phyloP scores from a whole-genome alignment of 2,329 filamentous ascomycete genomes.

The Esteya vermicola region DNA sequence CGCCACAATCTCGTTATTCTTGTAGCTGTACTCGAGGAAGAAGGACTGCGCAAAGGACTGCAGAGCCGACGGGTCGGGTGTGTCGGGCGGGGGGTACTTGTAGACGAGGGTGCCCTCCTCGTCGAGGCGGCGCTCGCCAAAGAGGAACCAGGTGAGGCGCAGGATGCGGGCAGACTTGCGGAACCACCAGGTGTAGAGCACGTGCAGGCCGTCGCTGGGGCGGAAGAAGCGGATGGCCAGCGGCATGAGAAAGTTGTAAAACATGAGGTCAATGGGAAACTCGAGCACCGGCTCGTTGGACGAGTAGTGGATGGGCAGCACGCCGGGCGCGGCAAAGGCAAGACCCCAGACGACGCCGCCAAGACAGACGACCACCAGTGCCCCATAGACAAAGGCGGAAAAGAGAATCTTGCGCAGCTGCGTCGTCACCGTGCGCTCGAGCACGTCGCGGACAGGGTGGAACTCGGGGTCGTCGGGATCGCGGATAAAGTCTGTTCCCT shows the following conservation, averaged over 20 bases:
- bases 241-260: slow-evolving; percentile 95
- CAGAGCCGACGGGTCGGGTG: slow-evolving; percentile 17
- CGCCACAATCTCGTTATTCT: slow-evolving; percentile 29
- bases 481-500: slow-evolving; percentile 76
- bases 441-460: slow-evolving; percentile 89
- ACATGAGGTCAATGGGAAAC: slow-evolving; percentile 84
- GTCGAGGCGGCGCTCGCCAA: slow-evolving; percentile 65
- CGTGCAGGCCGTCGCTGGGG: slow-evolving; percentile 69
- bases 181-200: slow-evolving; percentile 95
- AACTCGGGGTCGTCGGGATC: slow-evolving; percentile 98
- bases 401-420: slow-evolving; percentile 94
- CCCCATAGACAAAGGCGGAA: slow-evolving; percentile 89
- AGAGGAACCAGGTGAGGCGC: slow-evolving; percentile 82
- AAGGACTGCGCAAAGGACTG: slow-evolving; percentile 26
- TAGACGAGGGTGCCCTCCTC: slow-evolving; percentile 58
- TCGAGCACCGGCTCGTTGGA: slow-evolving; percentile 86
- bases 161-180: slow-evolving; percentile 66
- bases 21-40: slow-evolving; percentile 26
- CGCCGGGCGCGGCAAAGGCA: slow-evolving; percentile 46
- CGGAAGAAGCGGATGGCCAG: slow-evolving; percentile 71
- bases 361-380: slow-evolving; percentile 79
- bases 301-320: slow-evolving; percentile 87
- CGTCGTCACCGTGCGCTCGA: slow-evolving; percentile 82
- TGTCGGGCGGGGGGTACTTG: slow-evolving; percentile 10
- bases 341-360: slow-evolving; percentile 95